phyloP scores from a whole-genome alignment of 139 green algal species.

The Penium margaritaceum region DNA sequence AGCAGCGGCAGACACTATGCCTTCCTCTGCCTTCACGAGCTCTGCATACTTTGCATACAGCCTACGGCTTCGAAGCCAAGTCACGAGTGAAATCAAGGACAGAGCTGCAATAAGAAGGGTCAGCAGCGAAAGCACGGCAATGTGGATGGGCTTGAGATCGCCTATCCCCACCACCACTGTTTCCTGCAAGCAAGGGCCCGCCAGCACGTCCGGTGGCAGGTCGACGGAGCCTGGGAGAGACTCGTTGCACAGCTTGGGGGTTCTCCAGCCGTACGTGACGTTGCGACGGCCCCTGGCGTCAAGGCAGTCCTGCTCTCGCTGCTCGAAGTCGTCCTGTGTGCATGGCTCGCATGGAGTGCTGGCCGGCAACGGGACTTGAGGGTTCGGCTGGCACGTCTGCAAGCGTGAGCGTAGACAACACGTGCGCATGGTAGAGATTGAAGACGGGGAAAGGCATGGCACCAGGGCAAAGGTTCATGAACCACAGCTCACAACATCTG shows the following conservation, averaged over 20 bases:
- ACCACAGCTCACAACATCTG: too few relatives aligned
- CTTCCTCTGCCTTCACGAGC: neutral
- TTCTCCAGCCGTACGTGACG: conserved; percentile 20
- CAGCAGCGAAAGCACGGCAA: neutral
- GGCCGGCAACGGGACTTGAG: neutral
- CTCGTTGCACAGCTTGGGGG: conserved; percentile 6
- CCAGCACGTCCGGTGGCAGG: conserved; percentile 9
- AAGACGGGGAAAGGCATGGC: neutral
- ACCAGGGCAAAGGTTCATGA: neutral
- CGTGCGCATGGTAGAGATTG: neutral
- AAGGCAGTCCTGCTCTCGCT: neutral
- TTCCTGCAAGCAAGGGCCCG: conserved; percentile 14
- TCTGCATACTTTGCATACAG: neutral
- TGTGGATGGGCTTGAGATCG: neutral
- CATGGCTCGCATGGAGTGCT: conserved; percentile 20
- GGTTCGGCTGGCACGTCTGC: conserved; percentile 16
- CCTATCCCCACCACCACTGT: neutral
- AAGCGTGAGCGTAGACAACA: neutral
- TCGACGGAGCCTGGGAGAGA: neutral
- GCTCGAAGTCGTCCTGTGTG: neutral
- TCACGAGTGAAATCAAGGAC: neutral
- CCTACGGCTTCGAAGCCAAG: conserved; percentile 3
- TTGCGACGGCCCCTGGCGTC: conserved; percentile 18
- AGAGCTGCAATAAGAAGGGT: neutral
- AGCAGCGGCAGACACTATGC: neutral